These are phyloP conservation scores for Zygosaccharomyces lentus DNA, from an alignment of 805 yeast genomes.

Conservation along the genomic window DNA sequence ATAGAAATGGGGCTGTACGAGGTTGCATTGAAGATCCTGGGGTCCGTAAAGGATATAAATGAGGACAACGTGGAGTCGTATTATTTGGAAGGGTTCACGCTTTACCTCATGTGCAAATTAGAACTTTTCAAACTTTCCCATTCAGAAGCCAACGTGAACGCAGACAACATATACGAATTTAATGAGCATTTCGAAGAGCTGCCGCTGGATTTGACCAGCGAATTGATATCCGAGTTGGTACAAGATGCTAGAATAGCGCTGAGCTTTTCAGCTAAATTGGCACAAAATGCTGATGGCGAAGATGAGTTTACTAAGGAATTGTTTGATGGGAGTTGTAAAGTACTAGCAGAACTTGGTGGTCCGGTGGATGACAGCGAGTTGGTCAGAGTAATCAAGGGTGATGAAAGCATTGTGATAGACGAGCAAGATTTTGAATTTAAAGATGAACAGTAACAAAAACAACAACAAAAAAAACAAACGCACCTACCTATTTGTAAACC, in stretches of 20 bases:
- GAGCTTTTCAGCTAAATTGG: constrained; percentile 40
- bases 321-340: constrained; percentile 45
- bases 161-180: constrained; percentile 33
- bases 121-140: constrained; percentile 24
- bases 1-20: constrained; percentile 75
- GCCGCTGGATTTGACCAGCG: constrained; percentile 39
- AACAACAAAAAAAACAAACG: neutral
- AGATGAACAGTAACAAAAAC: neutral
- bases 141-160: constrained; percentile 20
- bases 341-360: constrained; percentile 60
- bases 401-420: constrained; percentile 37
- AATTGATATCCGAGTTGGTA: constrained; percentile 25
- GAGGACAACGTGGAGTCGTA: constrained; percentile 78
- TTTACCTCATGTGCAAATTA: constrained; percentile 46
- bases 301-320: constrained; percentile 59
- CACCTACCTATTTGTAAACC: neutral
- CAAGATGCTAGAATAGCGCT: constrained; percentile 39
- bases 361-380: constrained; percentile 42
- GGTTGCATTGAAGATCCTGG: constrained; percentile 58
- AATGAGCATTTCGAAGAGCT: constrained; percentile 34
- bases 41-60: constrained; percentile 67
- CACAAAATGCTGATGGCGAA: constrained; percentile 37
- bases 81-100: constrained; percentile 79
- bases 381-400: constrained; percentile 33
- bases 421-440: constrained; percentile 17